phyloP scores from a whole-genome alignment of 139 green algal species.

The Chlorella ohadii region DNA sequence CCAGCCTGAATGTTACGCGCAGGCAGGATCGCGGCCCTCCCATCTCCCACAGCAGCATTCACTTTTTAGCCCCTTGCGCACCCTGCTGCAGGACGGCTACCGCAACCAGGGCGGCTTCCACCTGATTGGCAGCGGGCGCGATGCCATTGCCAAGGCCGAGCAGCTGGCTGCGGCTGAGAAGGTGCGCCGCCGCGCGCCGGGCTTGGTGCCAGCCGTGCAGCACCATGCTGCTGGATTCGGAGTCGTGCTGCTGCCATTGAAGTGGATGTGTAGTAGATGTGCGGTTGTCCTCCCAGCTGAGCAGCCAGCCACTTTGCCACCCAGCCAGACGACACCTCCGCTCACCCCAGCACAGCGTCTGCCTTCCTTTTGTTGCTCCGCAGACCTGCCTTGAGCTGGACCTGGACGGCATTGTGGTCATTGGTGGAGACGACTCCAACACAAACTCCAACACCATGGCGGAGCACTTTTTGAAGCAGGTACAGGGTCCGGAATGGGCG shows the following conservation, averaged over 20 bases:
- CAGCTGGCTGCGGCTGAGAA: conserved; percentile 51
- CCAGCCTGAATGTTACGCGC: no score
- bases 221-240: not conserved
- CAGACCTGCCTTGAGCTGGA: conserved; percentile 7
- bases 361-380: not conserved
- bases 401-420: conserved; percentile 70
- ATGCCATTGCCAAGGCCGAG: conserved; percentile 66
- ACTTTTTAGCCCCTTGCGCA: no score
- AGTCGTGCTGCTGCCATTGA: no score
- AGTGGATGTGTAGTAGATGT: no score
- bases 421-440: conserved; percentile 77
- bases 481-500: no score
- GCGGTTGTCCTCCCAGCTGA: no score
- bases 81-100: conserved; percentile 10
- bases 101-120: conserved; percentile 69
- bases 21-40: no score
- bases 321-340: not conserved
- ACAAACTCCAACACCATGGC: conserved; percentile 73
- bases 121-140: conserved; percentile 69
- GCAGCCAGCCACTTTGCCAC: not conserved
- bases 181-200: not conserved
- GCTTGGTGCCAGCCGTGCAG: not conserved
- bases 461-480: conserved; percentile 48
- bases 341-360: not conserved
- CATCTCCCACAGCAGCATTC: no score